Base-by-base conservation (phyloP, 257 asterid species). In the Dorcoceras hygrometricum region DNA sequence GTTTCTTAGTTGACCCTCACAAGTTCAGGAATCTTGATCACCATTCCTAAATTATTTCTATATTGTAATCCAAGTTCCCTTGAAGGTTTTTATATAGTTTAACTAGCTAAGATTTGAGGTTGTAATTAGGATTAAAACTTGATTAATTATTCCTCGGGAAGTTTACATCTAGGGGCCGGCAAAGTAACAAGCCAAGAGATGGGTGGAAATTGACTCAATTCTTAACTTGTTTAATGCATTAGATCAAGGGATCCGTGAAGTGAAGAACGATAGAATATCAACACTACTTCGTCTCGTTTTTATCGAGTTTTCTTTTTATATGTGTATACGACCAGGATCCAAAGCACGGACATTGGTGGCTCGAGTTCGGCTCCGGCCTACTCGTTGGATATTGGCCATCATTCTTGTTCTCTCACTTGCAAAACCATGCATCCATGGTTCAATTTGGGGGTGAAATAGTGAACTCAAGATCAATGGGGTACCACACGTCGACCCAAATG, bases 291-390 rank as follows among this genome's bases (percentile, higher is more conserved):
- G n/a, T n/a, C n/a, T n/a, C n/a, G n/a, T n/a, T n/a, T n/a, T n/a
- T n/a, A n/a, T n/a, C n/a, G n/a, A n/a, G n/a, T n/a, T n/a, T n/a
- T n/a, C n/a, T n/a, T n/a, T n/a, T n/a, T n/a, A n/a, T n/a, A n/a
- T n/a, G 19, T 48, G 66, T 57, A 8, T 6, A 26, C 29, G 1
- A 36, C 48, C 76, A 91, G 97, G 98, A 91, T 68, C 98, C 98
- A 6, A 88, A 89, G 60, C 98, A 91, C 70, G 98, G 98, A n/a
- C 93, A 91, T 23, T 91, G 98, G 98, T 91, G 98, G 98, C 89
- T 91, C 0, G 91, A 91, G 63, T 87, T 91, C 51, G 98, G 98
- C 12, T 61, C 85, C 4, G 98, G 98, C 0, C 64, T 91, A 3
- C 85, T 91, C 10, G 88, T 91, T 0, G 98, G 98, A 43, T 91